A percentile compares a stretch with the other conserved stretches of the same genome.
Conservation (phyloP, 2,329 filamentous ascomycete species). For the Ceratocystis colombiana region DNA sequence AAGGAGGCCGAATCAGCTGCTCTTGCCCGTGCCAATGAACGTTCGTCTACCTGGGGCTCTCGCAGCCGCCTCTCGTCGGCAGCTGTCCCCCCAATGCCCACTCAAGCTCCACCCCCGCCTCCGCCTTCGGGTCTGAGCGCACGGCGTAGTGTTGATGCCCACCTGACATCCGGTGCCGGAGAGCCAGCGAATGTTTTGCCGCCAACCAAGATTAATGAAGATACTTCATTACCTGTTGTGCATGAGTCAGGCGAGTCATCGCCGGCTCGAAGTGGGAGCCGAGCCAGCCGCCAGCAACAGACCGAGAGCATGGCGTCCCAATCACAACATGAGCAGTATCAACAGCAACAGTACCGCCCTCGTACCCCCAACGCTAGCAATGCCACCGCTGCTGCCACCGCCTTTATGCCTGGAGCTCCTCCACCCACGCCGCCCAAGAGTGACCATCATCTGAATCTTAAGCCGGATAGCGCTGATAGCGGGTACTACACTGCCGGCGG, state of each 20-base stretch:
- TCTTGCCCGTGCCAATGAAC: constrained; percentile 30
- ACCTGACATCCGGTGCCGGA: neutral
- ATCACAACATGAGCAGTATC: neutral
- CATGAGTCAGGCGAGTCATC: constrained; percentile 76
- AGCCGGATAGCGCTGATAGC: constrained; percentile 42
- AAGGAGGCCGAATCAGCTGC: constrained; percentile 43
- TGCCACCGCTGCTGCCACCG: constrained; percentile 29
- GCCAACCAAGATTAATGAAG: constrained; percentile 29
- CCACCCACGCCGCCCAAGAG: constrained; percentile 43
- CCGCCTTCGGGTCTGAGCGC: constrained; percentile 34
- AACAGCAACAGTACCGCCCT: constrained; percentile 30
- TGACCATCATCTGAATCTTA: constrained; percentile 33
- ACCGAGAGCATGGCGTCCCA: neutral
- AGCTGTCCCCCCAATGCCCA: constrained; percentile 38
- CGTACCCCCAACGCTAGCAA: constrained; percentile 33
- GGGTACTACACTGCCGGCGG: constrained; percentile 35
- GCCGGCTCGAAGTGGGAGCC: constrained; percentile 50
- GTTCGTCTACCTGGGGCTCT: constrained; percentile 35
- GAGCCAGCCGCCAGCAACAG: constrained; percentile 38
- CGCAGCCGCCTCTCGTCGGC: constrained; percentile 29
- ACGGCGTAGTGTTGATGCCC: constrained; percentile 35
- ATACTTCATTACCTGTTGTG: constrained; percentile 62
- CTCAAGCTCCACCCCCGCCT: constrained; percentile 39
- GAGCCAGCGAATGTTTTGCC: neutral
- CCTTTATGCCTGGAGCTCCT: constrained; percentile 27